Base-by-base conservation (phyloP, 345 rosid genomes). In the Aegle marmelos region DNA sequence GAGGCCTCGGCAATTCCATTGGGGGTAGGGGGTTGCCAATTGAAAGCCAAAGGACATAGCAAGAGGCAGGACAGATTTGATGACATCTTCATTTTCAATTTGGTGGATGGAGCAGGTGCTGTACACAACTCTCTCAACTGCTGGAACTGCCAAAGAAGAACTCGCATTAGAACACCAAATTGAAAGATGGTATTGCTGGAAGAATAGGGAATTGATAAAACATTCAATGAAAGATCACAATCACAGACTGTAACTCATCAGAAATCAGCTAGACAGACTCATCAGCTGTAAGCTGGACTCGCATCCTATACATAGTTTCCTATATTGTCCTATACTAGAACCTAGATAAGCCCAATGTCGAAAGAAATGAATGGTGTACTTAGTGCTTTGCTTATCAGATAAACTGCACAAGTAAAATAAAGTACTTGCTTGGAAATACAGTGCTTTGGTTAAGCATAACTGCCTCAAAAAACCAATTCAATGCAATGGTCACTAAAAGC, bases 101-200 rank as follows among this genome's bases (percentile, higher is more conserved):
- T 91, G 98, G 85, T 91, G 86, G 76, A 95, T 80, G 67, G 99
- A 95, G 84, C 99, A 95, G 9, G 99, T 93, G 85, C 97, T 93
- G 87, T 95, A 95, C 22, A 90, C 98, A 67, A 95, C 79, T 84
- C 82, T 91, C 76, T 89, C 89, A 25, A 87, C 88, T 34, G 85
- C 84, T 27, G 93, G 95, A 79, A 91, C 95, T 91, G 89, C 68
- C 36, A 19, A 33, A 25, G 24, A 65, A 30, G 8, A 11, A 50
- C 24, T 11, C 9, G n/a, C 22, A 2, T 53, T 5, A 45, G 19
- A 30, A 22, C 28, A 45, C 33, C 39, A 60, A 9, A 50, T 28
- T 74, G 30, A 28, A 74, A 22, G 9, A 58, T 11, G 34, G 21
- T 0, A 22, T 9, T 30, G 50, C 53, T 13, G 14, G 13, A 22